A percentile compares a stretch with the other conserved stretches of the same genome.
Conservation (phyloP, 2,329 filamentous ascomycete species). For the Gremmenia infestans region DNA sequence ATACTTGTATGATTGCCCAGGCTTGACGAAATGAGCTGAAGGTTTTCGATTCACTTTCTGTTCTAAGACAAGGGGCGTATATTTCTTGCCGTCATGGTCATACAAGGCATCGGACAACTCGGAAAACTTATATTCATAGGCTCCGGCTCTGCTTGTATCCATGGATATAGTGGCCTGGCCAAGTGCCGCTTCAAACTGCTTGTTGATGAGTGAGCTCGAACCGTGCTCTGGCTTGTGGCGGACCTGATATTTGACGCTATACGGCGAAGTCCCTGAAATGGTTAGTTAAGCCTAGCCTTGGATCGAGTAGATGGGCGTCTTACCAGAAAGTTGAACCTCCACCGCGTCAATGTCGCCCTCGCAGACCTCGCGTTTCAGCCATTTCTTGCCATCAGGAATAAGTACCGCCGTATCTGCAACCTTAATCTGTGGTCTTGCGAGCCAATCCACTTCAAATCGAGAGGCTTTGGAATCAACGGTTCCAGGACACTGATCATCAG, state of each 20-base stretch:
- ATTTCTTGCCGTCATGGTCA: conserved; percentile 62
- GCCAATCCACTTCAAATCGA: conserved; percentile 78
- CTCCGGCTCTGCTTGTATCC: conserved; percentile 78
- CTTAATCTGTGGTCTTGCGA: conserved; percentile 69
- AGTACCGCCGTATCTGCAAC: conserved; percentile 62
- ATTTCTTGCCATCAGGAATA: conserved; percentile 47
- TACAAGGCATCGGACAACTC: conserved; percentile 84
- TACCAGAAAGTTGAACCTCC: conserved; percentile 74
- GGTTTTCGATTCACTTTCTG: conserved; percentile 84
- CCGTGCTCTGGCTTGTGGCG: conserved; percentile 65
- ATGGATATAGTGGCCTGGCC: conserved; percentile 74
- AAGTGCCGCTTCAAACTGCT: conserved; percentile 71
- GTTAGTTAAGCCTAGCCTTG: conserved; percentile 8
- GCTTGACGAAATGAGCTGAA: conserved; percentile 73
- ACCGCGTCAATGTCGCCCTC: conserved; percentile 91
- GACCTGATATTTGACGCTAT: conserved; percentile 76
- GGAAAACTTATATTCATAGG: conserved; percentile 81
- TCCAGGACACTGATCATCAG: conserved; percentile 77
- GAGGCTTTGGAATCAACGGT: conserved; percentile 69
- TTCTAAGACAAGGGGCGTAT: conserved; percentile 63
- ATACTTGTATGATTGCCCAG: conserved; percentile 92
- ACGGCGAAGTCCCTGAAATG: conserved; percentile 67
- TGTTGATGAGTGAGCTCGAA: conserved; percentile 58
- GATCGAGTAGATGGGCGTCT: conserved; percentile 21
- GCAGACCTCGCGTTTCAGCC: conserved; percentile 77